A percentile compares a stretch with the other conserved stretches of the same genome.
Evolutionary conservation across 345 rosid genomes (phyloP).

Genomic region (Mallotus nudiflorus): DNA sequence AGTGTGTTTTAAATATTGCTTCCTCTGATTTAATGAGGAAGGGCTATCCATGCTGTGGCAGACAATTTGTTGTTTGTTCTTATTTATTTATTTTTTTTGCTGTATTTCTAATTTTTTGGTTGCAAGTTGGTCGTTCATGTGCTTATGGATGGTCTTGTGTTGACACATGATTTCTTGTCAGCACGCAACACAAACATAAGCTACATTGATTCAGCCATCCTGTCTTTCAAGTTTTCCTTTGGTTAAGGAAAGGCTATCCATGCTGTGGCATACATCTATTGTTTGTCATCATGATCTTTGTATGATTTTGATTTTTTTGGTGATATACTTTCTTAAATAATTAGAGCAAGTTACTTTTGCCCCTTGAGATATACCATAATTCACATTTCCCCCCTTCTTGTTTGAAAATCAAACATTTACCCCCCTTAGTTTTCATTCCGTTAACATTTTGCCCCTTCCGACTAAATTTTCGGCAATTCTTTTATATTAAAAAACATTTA

Average conservation of each 20-base stretch:
- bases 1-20: neutral
- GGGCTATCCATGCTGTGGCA: conserved; percentile 36
- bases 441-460: too few relatives aligned
- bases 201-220: conserved; percentile 2
- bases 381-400: too few relatives aligned
- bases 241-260: conserved; percentile 27
- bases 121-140: neutral
- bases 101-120: too few relatives aligned
- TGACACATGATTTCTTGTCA: neutral
- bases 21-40: conserved; percentile 14
- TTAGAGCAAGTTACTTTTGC: too few relatives aligned
- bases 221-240: conserved; percentile 9
- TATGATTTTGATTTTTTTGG: too few relatives aligned
- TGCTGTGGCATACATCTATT: conserved; percentile 32
- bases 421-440: too few relatives aligned
- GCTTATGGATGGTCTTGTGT: conserved; percentile 20
- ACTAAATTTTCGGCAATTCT: too few relatives aligned
- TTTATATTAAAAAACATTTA: too few relatives aligned
- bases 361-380: too few relatives aligned
- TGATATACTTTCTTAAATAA: too few relatives aligned
- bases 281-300: too few relatives aligned
- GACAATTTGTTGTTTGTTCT: conserved; percentile 12
- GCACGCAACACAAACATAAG: conserved; percentile 15
- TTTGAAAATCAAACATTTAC: too few relatives aligned
- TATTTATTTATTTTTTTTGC: neutral